phyloP scores from a whole-genome alignment of 768 basidiomycete genomes.

The Strobilomyces confusus region DNA sequence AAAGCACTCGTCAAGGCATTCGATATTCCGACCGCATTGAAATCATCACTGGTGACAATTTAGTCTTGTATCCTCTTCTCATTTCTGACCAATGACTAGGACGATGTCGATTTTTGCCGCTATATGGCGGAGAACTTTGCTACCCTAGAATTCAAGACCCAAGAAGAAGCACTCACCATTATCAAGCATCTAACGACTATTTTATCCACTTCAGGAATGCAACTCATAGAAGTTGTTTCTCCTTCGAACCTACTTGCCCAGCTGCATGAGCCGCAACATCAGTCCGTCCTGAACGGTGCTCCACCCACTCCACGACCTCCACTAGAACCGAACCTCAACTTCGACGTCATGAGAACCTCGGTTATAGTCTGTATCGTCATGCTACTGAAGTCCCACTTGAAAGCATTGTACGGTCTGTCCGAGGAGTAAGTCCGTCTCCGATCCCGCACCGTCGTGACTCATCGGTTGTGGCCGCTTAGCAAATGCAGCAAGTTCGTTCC shows the following conservation, averaged over 20 bases:
- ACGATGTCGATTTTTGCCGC: constrained; percentile 80
- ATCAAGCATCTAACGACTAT: constrained; percentile 74
- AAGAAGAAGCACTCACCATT: constrained; percentile 87
- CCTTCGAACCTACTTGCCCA: constrained; percentile 68
- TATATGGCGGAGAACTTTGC: constrained; percentile 97
- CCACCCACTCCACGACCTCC: not conserved
- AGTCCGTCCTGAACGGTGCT: not conserved
- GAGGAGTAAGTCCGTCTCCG: constrained; percentile 68
- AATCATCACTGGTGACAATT: constrained; percentile 52
- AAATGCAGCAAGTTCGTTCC: constrained; percentile 88
- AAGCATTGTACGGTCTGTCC: constrained; percentile 75
- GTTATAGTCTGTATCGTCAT: constrained; percentile 81
- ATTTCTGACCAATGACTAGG: constrained; percentile 36
- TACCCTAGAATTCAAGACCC: constrained; percentile 89
- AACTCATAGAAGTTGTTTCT: constrained; percentile 69
- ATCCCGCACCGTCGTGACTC: not conserved
- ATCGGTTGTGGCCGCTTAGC: constrained; percentile 36
- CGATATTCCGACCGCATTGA: constrained; percentile 58
- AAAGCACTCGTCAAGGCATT: constrained; percentile 79
- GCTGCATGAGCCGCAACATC: constrained; percentile 38
- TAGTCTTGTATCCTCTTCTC: too few species aligned
- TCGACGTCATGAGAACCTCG: constrained; percentile 55
- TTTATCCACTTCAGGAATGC: constrained; percentile 77
- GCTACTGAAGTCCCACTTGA: constrained; percentile 83
- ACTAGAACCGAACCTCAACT: constrained; percentile 7